Evolutionary conservation across 2,329 filamentous ascomycete genomes (phyloP).

Genomic region (Pleoardoris graminearum): DNA sequence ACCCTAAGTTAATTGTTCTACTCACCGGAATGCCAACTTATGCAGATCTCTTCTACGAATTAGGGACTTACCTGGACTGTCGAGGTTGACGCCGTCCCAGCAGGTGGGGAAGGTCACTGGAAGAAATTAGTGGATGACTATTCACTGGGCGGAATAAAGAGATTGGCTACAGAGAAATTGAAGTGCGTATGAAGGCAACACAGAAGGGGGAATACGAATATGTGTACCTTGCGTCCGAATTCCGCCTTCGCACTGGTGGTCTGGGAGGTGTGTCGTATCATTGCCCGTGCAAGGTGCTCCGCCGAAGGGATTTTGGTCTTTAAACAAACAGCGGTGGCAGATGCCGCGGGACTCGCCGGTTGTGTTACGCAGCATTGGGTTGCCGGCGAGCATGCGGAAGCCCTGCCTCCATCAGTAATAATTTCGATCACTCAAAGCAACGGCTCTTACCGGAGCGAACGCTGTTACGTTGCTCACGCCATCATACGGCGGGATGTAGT

Average conservation of each 20-base stretch:
- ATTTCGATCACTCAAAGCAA: neutral
- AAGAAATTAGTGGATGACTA: neutral
- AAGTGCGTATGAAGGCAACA: too few species aligned
- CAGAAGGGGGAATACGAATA: neutral
- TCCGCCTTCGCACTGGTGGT: conserved; percentile 48
- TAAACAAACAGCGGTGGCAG: conserved; percentile 30
- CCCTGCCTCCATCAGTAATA: conserved; percentile 14
- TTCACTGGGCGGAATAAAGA: too few species aligned
- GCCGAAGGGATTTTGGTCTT: conserved; percentile 12
- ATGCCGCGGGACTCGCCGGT: conserved; percentile 35
- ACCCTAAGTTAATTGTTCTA: too few species aligned
- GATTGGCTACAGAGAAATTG: too few species aligned
- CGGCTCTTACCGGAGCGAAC: conserved; percentile 27
- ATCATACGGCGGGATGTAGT: conserved; percentile 38
- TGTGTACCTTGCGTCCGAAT: conserved; percentile 35
- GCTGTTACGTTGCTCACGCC: conserved; percentile 41
- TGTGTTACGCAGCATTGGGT: conserved; percentile 25
- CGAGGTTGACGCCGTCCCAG: conserved; percentile 56
- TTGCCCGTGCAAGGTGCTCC: conserved; percentile 33
- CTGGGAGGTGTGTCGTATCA: conserved; percentile 45
- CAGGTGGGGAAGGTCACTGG: conserved; percentile 55
- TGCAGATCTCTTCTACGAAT: too few species aligned
- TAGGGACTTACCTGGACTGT: too few species aligned
- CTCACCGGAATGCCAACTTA: too few species aligned
- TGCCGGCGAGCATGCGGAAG: conserved; percentile 36